A percentile compares a stretch with the other conserved stretches of the same genome.
Conservation (phyloP, 441 rosid species). For the Croton setiger region DNA sequence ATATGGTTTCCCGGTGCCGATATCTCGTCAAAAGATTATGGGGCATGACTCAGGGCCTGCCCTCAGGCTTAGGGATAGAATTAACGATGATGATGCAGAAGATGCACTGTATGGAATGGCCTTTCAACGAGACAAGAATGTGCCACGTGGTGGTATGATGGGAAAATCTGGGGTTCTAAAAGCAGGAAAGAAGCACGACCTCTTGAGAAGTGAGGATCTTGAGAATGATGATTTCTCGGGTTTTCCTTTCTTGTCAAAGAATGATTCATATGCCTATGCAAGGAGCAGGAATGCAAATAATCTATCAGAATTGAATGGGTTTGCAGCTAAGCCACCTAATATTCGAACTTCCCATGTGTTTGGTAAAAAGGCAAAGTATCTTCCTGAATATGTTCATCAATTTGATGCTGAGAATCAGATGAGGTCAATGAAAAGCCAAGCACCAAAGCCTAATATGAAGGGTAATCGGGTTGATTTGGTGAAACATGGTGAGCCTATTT, state of each 20-base stretch:
- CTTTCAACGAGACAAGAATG: conserved; percentile 43
- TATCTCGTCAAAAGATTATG: conserved; percentile 39
- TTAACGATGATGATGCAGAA: conserved; percentile 40
- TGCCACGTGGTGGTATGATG: conserved; percentile 23
- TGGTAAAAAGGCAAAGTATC: conserved; percentile 41
- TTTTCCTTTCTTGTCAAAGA: conserved; percentile 57
- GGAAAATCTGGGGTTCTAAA: conserved; percentile 48
- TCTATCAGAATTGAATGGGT: conserved; percentile 31
- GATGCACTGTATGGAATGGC: conserved; percentile 63
- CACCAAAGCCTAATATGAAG: conserved; percentile 32
- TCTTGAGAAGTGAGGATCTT: conserved; percentile 43
- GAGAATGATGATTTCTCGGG: conserved; percentile 45
- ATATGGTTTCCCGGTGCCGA: conserved; percentile 38
- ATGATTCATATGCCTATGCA: conserved; percentile 40
- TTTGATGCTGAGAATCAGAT: conserved; percentile 47
- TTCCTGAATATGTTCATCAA: conserved; percentile 41
- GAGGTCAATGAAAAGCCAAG: conserved; percentile 52
- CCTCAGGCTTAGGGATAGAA: conserved; percentile 46
- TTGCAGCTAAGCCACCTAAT: conserved; percentile 33
- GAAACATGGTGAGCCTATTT: conserved; percentile 40
- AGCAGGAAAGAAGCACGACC: conserved; percentile 53
- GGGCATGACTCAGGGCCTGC: conserved; percentile 42
- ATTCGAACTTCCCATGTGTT: conserved; percentile 33
- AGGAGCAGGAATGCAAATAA: conserved; percentile 37
- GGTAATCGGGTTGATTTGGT: conserved; percentile 51